Evolutionary conservation across 441 rosid genomes (phyloP).

Genomic region (Croton laevigatus): DNA sequence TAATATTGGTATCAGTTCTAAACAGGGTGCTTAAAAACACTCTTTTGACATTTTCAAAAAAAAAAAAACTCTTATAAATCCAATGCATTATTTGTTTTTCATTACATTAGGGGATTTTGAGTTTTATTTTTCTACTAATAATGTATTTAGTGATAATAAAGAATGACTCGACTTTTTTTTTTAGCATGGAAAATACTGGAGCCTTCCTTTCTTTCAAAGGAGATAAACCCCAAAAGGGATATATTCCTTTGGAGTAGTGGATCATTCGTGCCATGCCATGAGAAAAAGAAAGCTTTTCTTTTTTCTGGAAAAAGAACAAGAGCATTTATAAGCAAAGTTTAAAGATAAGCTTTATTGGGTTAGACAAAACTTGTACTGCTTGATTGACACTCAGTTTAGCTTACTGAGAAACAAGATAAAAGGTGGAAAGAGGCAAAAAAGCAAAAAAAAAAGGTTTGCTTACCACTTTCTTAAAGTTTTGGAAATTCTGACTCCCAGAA

Average conservation of each 20-base stretch:
- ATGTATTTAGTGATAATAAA: conserved; percentile 10
- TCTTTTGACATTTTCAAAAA: too few relatives aligned
- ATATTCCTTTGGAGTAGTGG: conserved; percentile 3
- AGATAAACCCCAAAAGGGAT: background rate
- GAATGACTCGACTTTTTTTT: conserved; percentile 6
- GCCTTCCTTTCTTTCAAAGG: conserved; percentile 10
- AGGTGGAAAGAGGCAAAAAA: too few relatives aligned
- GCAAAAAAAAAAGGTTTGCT: background rate
- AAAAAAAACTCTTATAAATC: too few relatives aligned
- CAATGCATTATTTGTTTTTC: too few relatives aligned
- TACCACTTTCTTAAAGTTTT: background rate
- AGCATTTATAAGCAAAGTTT: conserved; percentile 6
- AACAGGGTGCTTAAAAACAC: background rate
- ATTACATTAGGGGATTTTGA: background rate
- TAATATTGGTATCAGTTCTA: background rate
- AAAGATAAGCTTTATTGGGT: background rate
- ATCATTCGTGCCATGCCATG: conserved; percentile 9
- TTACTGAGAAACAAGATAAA: background rate
- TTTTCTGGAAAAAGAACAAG: conserved; percentile 6
- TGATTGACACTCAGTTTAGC: background rate
- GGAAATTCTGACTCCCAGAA: background rate
- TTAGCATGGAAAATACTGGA: background rate
- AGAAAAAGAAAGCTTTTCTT: background rate
- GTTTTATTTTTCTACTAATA: background rate
- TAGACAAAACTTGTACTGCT: background rate